Evolutionary conservation across 2,329 filamentous ascomycete species (phyloP).

Genomic region (Fusarium proliferatum): DNA sequence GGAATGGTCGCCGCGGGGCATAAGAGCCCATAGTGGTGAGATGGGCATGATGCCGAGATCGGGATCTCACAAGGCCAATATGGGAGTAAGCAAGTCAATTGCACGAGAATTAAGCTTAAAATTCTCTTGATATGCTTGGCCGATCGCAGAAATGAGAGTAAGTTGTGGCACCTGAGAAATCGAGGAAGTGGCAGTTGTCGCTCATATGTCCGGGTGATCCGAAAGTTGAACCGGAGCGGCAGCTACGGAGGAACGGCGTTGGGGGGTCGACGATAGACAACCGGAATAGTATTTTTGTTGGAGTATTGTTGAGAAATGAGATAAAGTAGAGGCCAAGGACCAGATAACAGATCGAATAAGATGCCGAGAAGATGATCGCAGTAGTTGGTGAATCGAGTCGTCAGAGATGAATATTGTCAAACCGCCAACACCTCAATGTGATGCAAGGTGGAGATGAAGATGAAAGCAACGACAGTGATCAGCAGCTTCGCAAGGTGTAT

Average conservation of each 20-base stretch:
- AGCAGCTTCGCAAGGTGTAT: slow-evolving; percentile 14
- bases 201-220: slow-evolving; percentile 32
- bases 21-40: slow-evolving; percentile 21
- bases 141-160: slow-evolving; percentile 3
- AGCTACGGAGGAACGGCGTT: slow-evolving; percentile 19
- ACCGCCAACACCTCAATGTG: slow-evolving; percentile 13
- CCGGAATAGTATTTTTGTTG: slow-evolving; percentile 7
- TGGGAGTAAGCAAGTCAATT: not conserved
- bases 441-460: slow-evolving; percentile 1
- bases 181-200: slow-evolving; percentile 10
- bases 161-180: slow-evolving; percentile 14
- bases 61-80: not conserved
- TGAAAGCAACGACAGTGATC: slow-evolving; percentile 12
- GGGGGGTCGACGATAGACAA: slow-evolving; percentile 33
- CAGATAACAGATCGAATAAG: not conserved
- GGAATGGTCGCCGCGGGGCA: slow-evolving; percentile 38
- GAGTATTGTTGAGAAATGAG: not conserved
- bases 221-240: slow-evolving; percentile 34
- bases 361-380: slow-evolving; percentile 1
- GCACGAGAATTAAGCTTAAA: slow-evolving; percentile 25
- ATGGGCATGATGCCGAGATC: slow-evolving; percentile 22
- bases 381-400: not conserved
- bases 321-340: not conserved
- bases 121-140: not conserved
- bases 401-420: slow-evolving; percentile 12